phyloP scores from a whole-genome alignment of 2,329 filamentous ascomycete genomes.

The Pyrenophora seminiperda region DNA sequence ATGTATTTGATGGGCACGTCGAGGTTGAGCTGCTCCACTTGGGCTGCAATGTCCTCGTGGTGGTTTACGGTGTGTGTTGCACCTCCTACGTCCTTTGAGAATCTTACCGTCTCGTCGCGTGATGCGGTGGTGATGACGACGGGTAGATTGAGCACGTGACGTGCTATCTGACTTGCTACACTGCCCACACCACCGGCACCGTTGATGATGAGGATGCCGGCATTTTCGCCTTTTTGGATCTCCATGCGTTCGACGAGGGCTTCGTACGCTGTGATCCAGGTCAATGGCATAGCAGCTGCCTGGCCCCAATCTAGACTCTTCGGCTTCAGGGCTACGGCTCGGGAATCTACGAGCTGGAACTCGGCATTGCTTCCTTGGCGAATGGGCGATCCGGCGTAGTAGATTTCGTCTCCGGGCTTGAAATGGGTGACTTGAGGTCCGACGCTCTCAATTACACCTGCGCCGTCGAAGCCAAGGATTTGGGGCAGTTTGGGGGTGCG shows the following conservation, averaged over 20 bases:
- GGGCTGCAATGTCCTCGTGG: constrained; percentile 3
- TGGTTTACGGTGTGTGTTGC: constrained; percentile 11
- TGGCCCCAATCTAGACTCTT: constrained; percentile 10
- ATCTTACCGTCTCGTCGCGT: constrained; percentile 8
- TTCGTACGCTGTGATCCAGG: constrained; percentile 14
- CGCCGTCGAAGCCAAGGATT: constrained; percentile 13
- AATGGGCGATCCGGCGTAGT: constrained; percentile 11
- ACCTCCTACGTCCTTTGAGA: constrained; percentile 8
- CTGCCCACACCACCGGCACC: constrained; percentile 11
- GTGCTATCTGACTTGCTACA: constrained; percentile 11
- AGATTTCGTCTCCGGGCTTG: constrained; percentile 6
- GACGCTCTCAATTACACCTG: constrained; percentile 5
- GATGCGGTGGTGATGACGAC: constrained; percentile 13
- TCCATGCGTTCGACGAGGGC: constrained; percentile 8
- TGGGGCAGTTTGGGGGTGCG: constrained; percentile 6
- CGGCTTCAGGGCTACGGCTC: constrained; percentile 10
- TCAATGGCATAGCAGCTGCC: constrained; percentile 12
- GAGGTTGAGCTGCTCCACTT: constrained; percentile 4
- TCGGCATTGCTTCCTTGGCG: constrained; percentile 13
- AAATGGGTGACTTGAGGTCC: not conserved
- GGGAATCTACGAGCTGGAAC: constrained; percentile 8
- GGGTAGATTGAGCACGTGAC: constrained; percentile 6
- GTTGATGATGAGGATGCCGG: constrained; percentile 10
- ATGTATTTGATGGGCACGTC: constrained; percentile 9
- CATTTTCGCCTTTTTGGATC: constrained; percentile 1